These are phyloP conservation scores for Pichia sp. DNA, from an alignment of 1,139 yeast genomes.

Conservation along the genomic window DNA sequence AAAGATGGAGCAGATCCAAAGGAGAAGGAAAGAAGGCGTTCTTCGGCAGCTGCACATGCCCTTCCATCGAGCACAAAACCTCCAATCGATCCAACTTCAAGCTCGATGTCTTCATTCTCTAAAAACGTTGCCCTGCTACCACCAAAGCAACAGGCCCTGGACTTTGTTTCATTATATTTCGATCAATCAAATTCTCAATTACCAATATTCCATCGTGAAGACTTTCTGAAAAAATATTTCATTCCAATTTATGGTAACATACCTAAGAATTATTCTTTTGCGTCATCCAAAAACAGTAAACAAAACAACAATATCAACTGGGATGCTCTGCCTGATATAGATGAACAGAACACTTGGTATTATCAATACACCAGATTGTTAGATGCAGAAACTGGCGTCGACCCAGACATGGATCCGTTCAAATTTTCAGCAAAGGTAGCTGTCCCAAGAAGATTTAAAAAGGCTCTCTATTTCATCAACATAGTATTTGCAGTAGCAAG, in stretches of 20 bases:
- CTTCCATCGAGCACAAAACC: constrained; percentile 9
- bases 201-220: constrained; percentile 81
- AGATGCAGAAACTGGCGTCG: constrained; percentile 31
- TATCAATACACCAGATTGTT: constrained; percentile 34
- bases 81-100: constrained; percentile 32
- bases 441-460: constrained; percentile 46
- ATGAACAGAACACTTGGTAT: constrained; percentile 47
- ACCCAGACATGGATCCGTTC: constrained; percentile 32
- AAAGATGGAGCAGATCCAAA: constrained; percentile 29
- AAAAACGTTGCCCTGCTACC: constrained; percentile 45
- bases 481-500: constrained; percentile 81
- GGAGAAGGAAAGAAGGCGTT: constrained; percentile 12
- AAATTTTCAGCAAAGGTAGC: constrained; percentile 38
- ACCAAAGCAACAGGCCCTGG: constrained; percentile 67
- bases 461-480: constrained; percentile 61
- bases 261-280: constrained; percentile 54
- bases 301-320: constrained; percentile 39
- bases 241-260: constrained; percentile 76
- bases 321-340: constrained; percentile 22
- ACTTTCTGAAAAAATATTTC: constrained; percentile 62
- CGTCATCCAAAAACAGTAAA: constrained; percentile 56
- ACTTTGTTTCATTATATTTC: constrained; percentile 64
- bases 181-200: constrained; percentile 79
- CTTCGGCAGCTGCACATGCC: background rate
- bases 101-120: constrained; percentile 14